Base-by-base conservation (phyloP, 2,329 filamentous ascomycete genomes). In the Exophiala sideris region DNA sequence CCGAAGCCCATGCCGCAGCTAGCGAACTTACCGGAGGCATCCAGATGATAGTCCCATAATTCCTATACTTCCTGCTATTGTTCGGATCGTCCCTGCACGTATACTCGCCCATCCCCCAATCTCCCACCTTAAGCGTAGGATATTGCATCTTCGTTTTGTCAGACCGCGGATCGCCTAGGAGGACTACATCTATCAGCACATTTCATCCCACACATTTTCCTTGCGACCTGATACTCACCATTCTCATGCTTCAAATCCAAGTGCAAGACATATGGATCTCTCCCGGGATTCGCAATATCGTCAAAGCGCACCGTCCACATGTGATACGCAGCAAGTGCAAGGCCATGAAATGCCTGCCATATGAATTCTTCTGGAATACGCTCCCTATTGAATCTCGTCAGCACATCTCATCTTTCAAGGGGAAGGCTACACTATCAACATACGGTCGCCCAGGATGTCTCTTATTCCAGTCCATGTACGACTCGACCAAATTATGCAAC, bases 181-280 rank as follows among this genome's bases (percentile, higher is more conserved):
- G 41, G 21, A 59, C 57, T n/a, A n/a, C n/a, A n/a, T n/a, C n/a
- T n/a, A n/a, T n/a, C n/a, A n/a, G n/a, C n/a, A n/a, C n/a, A n/a
- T n/a, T n/a, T n/a, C n/a, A n/a, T n/a, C n/a, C n/a, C n/a, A n/a
- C n/a, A n/a, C n/a, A n/a, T n/a, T n/a, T n/a, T n/a, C n/a, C n/a
- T n/a, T n/a, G n/a, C n/a, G n/a, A n/a, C n/a, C n/a, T n/a, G n/a
- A 12, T 9, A 33, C 48, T n/a, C 51, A 52, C 57, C 51, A 39
- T 59, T 59, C 12, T 52, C 48, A 44, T 50, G 36, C 45, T 59
- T 59, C 57, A 59, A 32, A 48, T 59, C 57, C 50, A 59, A 36
- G 42, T 59, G 57, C 18, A 59, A 36, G 5, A 56, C 40, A 18
- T 45, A 57, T 16, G 48, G 48, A 21, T 57, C 50, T 2, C 34